Evolutionary conservation across 768 basidiomycete species (phyloP).

Genomic region (Lentinula sp.): DNA sequence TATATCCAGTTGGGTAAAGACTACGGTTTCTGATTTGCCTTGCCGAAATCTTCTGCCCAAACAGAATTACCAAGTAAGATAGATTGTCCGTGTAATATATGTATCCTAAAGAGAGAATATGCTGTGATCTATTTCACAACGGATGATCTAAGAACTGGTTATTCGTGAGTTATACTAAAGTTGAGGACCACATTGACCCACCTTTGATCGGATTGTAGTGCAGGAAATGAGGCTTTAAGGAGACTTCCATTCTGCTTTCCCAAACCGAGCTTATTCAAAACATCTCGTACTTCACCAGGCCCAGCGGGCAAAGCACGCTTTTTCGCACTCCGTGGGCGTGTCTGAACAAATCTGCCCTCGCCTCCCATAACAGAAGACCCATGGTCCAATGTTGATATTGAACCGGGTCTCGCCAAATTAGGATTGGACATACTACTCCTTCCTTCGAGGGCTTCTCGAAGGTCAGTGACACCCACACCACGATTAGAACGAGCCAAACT

Average conservation of each 20-base stretch:
- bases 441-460: constrained; percentile 86
- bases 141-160: not conserved
- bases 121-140: constrained; percentile 5
- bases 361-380: constrained; percentile 41
- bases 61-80: not conserved
- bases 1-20: not conserved
- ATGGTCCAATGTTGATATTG: constrained; percentile 74
- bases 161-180: not conserved
- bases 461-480: constrained; percentile 81
- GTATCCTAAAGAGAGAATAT: not conserved
- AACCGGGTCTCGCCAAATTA: constrained; percentile 59
- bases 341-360: constrained; percentile 39
- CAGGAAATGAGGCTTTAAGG: constrained; percentile 68
- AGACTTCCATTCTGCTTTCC: constrained; percentile 62
- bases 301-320: constrained; percentile 43
- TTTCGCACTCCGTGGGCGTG: constrained; percentile 47
- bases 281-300: constrained; percentile 72
- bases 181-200: constrained; percentile 13
- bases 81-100: not conserved
- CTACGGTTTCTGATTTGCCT: not conserved
- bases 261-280: constrained; percentile 78
- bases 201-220: constrained; percentile 39
- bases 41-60: too few species aligned
- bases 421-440: constrained; percentile 80
- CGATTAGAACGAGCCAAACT: constrained; percentile 74